Evolutionary conservation across 352 stramenopile species (phyloP).

Genomic region (Phytopythium vexans): DNA sequence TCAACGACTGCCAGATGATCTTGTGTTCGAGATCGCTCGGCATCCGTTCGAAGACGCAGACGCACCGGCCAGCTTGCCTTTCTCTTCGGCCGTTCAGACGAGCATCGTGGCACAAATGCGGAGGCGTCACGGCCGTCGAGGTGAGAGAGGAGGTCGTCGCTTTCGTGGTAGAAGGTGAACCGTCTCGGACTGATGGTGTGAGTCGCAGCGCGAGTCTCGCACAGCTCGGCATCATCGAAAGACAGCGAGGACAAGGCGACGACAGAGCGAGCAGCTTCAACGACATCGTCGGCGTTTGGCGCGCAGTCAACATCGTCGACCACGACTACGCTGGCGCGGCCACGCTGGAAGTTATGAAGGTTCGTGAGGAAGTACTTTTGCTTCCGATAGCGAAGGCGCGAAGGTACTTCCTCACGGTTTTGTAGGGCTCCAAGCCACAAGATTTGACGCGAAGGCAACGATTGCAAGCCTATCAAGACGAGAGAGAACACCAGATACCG

Average conservation of each 20-base stretch:
- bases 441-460: too few relatives aligned
- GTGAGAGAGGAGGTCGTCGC: not conserved
- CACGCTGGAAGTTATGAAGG: slow-evolving; percentile 37
- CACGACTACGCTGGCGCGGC: slow-evolving; percentile 5
- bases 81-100: slow-evolving; percentile 46
- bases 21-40: slow-evolving; percentile 83
- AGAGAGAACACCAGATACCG: too few relatives aligned
- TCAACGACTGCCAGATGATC: slow-evolving; percentile 79
- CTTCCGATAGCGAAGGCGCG: slow-evolving; percentile 11
- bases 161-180: not conserved
- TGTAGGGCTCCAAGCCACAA: too few relatives aligned
- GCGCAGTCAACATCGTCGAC: slow-evolving; percentile 12
- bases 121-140: slow-evolving; percentile 15
- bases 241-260: slow-evolving; percentile 8
- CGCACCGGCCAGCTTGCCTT: slow-evolving; percentile 45
- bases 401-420: too few relatives aligned
- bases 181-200: not conserved
- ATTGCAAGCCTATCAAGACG: too few relatives aligned
- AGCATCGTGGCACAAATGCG: slow-evolving; percentile 43
- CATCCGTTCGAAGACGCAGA: slow-evolving; percentile 81
- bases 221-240: slow-evolving; percentile 6
- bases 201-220: slow-evolving; percentile 4
- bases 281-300: slow-evolving; percentile 3
- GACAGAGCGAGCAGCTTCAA: slow-evolving; percentile 1
- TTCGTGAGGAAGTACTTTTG: slow-evolving; percentile 32